Conservation (phyloP, 495 filamentous ascomycete genomes). For the Lasiosphaeria hispida region DNA sequence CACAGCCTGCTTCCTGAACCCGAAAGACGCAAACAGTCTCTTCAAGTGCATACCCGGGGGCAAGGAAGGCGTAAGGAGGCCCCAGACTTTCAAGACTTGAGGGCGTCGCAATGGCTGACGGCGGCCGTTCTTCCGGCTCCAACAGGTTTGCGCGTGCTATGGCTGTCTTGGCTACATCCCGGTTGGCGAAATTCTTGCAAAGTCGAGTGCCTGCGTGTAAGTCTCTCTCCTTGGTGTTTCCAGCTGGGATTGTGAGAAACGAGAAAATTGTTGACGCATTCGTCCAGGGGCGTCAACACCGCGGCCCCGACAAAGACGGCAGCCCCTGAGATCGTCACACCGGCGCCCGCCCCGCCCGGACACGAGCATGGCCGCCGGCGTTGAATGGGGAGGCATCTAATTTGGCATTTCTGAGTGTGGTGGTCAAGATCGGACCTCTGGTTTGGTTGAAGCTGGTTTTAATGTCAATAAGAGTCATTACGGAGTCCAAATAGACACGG, state of each 20-base stretch:
- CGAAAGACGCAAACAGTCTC: slow-evolving; percentile 7
- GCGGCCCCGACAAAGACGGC: not conserved
- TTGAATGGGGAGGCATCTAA: too few species aligned
- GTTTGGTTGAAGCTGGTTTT: too few species aligned
- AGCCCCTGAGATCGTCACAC: too few species aligned
- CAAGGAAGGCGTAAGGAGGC: slow-evolving; percentile 10
- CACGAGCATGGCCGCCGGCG: too few species aligned
- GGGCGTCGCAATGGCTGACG: not conserved
- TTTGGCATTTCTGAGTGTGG: too few species aligned
- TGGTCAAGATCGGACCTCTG: too few species aligned
- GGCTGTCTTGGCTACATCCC: slow-evolving; percentile 21
- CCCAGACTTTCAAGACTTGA: not conserved
- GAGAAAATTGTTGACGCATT: not conserved
- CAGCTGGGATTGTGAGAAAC: too few species aligned
- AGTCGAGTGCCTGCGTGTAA: slow-evolving; percentile 23
- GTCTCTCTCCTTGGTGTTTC: too few species aligned
- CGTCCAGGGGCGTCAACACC: not conserved
- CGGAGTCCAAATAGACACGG: too few species aligned
- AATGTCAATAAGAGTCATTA: too few species aligned
- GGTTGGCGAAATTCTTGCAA: slow-evolving; percentile 14
- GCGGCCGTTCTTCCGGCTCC: too few species aligned
- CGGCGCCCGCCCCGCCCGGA: too few species aligned
- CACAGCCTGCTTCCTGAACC: slow-evolving; percentile 24
- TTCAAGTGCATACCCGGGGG: slow-evolving; percentile 19
- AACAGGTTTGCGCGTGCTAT: slow-evolving; percentile 24